These are phyloP conservation scores for Fusarium musae DNA, from an alignment of 2,329 filamentous ascomycete species.

Conservation along the genomic window DNA sequence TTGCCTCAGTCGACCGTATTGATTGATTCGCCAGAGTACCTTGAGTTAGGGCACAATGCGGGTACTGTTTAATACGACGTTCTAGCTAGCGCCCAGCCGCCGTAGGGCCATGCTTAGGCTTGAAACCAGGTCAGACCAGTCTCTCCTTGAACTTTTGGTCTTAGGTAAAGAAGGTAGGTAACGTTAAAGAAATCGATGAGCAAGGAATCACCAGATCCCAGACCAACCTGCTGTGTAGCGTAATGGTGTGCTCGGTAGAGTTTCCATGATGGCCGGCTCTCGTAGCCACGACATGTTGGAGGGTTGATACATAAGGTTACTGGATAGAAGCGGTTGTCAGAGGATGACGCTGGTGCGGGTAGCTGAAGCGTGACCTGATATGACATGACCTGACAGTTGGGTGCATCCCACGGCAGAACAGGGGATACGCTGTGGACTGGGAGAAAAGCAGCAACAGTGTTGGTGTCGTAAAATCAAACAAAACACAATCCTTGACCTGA, in stretches of 20 bases:
- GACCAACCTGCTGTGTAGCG: conserved; percentile 9
- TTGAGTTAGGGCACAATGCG: conserved; percentile 28
- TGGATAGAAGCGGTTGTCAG: conserved; percentile 31
- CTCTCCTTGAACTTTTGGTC: conserved; percentile 10
- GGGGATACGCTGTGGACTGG: background rate
- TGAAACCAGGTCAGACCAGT: conserved; percentile 14
- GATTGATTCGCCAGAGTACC: conserved; percentile 33
- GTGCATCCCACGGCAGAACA: conserved; percentile 18
- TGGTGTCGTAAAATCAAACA: conserved; percentile 10
- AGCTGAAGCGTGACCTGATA: conserved; percentile 45
- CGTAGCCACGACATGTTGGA: conserved; percentile 32
- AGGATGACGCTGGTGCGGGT: conserved; percentile 37
- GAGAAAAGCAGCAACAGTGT: background rate
- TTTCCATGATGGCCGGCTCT: conserved; percentile 23
- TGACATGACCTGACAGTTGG: conserved; percentile 45
- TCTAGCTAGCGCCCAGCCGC: conserved; percentile 31
- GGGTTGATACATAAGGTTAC: conserved; percentile 36
- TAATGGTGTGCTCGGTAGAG: conserved; percentile 21
- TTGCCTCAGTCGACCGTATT: conserved; percentile 25
- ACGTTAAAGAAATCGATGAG: conserved; percentile 2
- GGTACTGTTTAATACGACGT: conserved; percentile 40
- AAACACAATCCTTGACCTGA: conserved; percentile 15
- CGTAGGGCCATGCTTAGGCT: conserved; percentile 34
- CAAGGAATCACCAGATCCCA: conserved; percentile 18
- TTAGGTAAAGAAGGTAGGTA: background rate